These are phyloP conservation scores for Pyrenochaeta sp. DNA, from an alignment of 2,329 filamentous ascomycete genomes.

Conservation along the genomic window DNA sequence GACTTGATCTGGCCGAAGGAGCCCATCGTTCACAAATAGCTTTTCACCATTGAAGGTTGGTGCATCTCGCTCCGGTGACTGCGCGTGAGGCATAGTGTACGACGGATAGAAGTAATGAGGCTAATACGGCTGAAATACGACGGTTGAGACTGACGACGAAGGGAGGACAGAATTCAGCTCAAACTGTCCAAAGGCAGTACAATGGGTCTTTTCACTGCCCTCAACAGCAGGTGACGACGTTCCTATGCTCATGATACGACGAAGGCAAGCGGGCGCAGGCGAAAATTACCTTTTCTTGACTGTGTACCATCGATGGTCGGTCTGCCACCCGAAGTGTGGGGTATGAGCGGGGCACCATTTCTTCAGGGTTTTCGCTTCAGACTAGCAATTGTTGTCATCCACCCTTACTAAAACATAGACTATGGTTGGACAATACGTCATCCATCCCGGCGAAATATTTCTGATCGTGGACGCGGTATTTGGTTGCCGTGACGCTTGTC, in stretches of 20 bases:
- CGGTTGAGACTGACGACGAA: not conserved
- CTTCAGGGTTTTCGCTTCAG: slow-evolving; percentile 16
- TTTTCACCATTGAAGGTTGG: slow-evolving; percentile 38
- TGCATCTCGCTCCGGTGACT: slow-evolving; percentile 29
- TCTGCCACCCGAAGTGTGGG: slow-evolving; percentile 22
- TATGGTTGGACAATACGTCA: slow-evolving; percentile 19
- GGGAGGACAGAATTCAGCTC: not conserved
- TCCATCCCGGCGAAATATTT: slow-evolving; percentile 24
- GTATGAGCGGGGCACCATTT: slow-evolving; percentile 19
- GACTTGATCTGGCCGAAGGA: slow-evolving; percentile 56
- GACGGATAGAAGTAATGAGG: not conserved
- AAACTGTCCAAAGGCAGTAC: not conserved
- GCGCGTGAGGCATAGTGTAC: slow-evolving; percentile 45
- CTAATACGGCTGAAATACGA: too few species aligned
- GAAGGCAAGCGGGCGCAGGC: slow-evolving; percentile 7
- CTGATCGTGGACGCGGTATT: slow-evolving; percentile 9
- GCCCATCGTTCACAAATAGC: slow-evolving; percentile 58
- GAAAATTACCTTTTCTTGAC: slow-evolving; percentile 23
- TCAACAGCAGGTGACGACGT: not conserved
- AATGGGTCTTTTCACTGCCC: not conserved
- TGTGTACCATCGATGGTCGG: not conserved
- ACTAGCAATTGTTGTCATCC: slow-evolving; percentile 2
- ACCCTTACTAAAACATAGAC: slow-evolving; percentile 27
- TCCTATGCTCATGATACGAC: slow-evolving; percentile 1
- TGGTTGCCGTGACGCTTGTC: slow-evolving; percentile 9